Conservation (phyloP, 768 basidiomycete genomes). For the Tylopilus plumbeoviolaceoides region DNA sequence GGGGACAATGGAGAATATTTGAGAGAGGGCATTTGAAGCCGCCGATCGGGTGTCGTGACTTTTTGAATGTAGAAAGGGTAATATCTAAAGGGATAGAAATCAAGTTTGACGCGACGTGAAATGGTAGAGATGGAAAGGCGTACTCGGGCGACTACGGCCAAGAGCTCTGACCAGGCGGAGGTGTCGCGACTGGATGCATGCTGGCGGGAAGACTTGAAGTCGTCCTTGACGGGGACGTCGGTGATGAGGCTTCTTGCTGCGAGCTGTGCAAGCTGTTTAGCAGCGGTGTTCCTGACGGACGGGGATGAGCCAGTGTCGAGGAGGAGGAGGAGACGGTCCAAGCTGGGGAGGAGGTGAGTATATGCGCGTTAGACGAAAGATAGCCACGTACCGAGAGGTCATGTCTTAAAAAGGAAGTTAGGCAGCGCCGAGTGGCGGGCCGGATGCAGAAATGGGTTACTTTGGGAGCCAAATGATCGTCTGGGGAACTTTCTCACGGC, state of each 20-base stretch:
- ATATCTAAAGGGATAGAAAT: conserved; percentile 48
- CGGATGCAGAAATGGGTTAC: conserved; percentile 28
- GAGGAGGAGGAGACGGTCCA: conserved; percentile 94
- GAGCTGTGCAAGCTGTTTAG: conserved; percentile 91
- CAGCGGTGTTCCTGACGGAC: conserved; percentile 90
- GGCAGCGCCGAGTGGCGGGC: conserved; percentile 47
- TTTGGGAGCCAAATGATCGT: conserved; percentile 42
- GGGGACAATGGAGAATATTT: conserved; percentile 82
- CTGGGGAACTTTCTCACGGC: conserved; percentile 52
- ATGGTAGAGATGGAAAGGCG: conserved; percentile 12
- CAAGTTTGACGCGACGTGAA: not conserved
- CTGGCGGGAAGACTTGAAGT: conserved; percentile 58
- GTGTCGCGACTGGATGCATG: conserved; percentile 59
- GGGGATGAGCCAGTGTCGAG: conserved; percentile 92
- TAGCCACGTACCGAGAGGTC: conserved; percentile 63
- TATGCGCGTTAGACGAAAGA: not conserved
- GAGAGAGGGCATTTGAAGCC: conserved; percentile 82
- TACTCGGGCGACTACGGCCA: conserved; percentile 89
- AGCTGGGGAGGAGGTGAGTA: conserved; percentile 43
- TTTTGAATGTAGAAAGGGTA: conserved; percentile 88
- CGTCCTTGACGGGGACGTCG: conserved; percentile 78
- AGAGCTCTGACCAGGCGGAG: conserved; percentile 84
- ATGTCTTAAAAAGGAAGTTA: conserved; percentile 55
- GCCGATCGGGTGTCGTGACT: conserved; percentile 91
- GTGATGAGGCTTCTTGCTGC: conserved; percentile 81